Evolutionary conservation across 1,284 basidiomycete species (phyloP), one percentile per base, ranked within the genome.

Genomic region (Bondarzewia mesenterica): DNA sequence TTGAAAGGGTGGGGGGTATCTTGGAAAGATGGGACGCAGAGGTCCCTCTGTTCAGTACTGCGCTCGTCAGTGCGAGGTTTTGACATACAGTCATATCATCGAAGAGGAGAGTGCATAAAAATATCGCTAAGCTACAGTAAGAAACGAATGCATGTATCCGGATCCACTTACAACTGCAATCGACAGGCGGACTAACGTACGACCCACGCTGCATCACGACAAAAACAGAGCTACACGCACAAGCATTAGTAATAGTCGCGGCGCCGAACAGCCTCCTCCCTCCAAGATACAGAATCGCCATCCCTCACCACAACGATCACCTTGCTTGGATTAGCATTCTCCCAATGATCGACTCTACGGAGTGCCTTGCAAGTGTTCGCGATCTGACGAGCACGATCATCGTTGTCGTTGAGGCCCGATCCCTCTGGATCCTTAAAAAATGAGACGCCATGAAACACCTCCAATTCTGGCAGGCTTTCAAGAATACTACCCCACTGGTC

Each of bases 341-440:
- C 58, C 57, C 58, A 60, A 44, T 60, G 58, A 29, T 61, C 60
- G 8, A 60, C 35, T 38, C 55, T 51, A 18, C 50, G 47, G 42
- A 61, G 44, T 10, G 52, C 54, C 12, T 59, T 58, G 26, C 54
- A 56, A 14, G 57, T 49, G 46, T 41, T 49, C 22, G 58, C 52
- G 3, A 61, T 45, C 35, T 59, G 50, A 12, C 52, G 48, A 22
- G 58, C 57, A 5, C 58, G 54, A 23, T 60, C 57, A 22, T 60
- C 56, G 45, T 60, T 60, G 36, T 52, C 45, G 18, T 22, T 42
- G 12, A 32, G 10, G 20, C 21, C 35, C 6, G 37, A 36, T 22
- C 29, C 21, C 15, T 35, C 37, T 7, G 52, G 52, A 23, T 53
- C 52, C 15, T 32, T 26, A 21, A 53, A 51, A 16, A 51, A 29